Evolutionary conservation across 495 filamentous ascomycete species (phyloP).

Genomic region (Apiosordaria backusii): DNA sequence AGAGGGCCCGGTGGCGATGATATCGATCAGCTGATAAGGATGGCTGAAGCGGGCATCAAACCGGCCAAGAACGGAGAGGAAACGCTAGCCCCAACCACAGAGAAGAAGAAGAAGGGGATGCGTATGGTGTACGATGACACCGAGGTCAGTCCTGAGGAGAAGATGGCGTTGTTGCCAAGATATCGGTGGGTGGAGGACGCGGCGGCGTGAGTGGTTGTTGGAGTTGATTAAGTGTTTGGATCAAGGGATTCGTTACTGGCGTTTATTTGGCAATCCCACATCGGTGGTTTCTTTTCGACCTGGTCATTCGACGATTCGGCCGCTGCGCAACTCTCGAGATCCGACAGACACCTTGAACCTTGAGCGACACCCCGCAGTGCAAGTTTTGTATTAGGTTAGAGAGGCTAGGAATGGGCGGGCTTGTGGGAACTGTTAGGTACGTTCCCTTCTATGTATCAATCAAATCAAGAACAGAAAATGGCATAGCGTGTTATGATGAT

Average conservation of each 20-base stretch:
- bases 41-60: conserved; percentile 55
- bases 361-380: background rate
- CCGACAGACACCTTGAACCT: background rate
- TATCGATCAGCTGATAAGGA: conserved; percentile 56
- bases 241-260: background rate
- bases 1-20: conserved; percentile 36
- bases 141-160: conserved; percentile 80
- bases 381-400: conserved; percentile 1
- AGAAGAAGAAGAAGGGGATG: conserved; percentile 67
- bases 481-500: conserved; percentile 11
- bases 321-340: background rate
- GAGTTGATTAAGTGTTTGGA: background rate
- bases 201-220: conserved; percentile 9
- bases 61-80: conserved; percentile 42
- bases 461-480: conserved; percentile 14
- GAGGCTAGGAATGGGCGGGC: background rate
- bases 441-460: conserved; percentile 15
- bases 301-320: background rate
- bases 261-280: background rate
- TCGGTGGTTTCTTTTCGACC: too few relatives aligned
- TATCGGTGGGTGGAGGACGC: conserved; percentile 59
- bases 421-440: conserved; percentile 14
- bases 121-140: conserved; percentile 77
- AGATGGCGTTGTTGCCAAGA: conserved; percentile 71
- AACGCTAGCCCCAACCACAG: conserved; percentile 39